phyloP scores from a whole-genome alignment of 192 early-diverging fungal species.

The Backusella australiensis region DNA sequence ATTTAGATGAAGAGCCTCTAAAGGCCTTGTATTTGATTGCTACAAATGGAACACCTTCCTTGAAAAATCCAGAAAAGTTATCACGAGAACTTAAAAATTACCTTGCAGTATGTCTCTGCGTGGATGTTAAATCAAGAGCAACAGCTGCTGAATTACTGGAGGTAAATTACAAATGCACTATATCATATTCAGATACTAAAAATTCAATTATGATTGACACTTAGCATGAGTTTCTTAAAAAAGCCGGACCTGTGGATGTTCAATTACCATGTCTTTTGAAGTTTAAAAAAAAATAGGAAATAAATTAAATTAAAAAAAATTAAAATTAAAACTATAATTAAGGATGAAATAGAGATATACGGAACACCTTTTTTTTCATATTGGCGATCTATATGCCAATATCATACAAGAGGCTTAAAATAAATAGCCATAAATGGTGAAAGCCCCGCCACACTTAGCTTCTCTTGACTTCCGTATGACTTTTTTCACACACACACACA shows the following conservation, averaged over 20 bases:
- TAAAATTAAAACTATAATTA: not conserved
- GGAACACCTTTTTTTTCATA: not conserved
- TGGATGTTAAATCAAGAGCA: constrained; percentile 77
- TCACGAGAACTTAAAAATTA: constrained; percentile 55
- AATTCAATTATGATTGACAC: not conserved
- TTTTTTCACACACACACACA: constrained; percentile 2
- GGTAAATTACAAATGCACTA: constrained; percentile 32
- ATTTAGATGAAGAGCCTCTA: constrained; percentile 93
- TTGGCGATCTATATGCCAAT: not conserved
- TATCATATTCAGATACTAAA: not conserved
- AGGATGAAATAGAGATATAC: not conserved
- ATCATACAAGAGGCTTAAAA: not conserved
- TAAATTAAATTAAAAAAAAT: not conserved
- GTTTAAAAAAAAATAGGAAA: constrained; percentile 20
- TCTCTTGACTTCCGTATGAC: not conserved
- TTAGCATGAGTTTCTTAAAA: constrained; percentile 73
- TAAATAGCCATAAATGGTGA: not conserved
- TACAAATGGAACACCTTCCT: constrained; percentile 89
- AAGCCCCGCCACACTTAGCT: not conserved
- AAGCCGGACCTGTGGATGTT: constrained; percentile 46
- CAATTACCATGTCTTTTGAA: constrained; percentile 14
- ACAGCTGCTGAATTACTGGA: constrained; percentile 73
- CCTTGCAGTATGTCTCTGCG: constrained; percentile 55
- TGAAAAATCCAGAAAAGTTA: constrained; percentile 65
- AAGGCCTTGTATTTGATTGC: constrained; percentile 92